A percentile compares a stretch with the other conserved stretches of the same genome.
phyloP scores from a whole-genome alignment of 2,329 filamentous ascomycete genomes.

The Neofusicoccum cordaticola region DNA sequence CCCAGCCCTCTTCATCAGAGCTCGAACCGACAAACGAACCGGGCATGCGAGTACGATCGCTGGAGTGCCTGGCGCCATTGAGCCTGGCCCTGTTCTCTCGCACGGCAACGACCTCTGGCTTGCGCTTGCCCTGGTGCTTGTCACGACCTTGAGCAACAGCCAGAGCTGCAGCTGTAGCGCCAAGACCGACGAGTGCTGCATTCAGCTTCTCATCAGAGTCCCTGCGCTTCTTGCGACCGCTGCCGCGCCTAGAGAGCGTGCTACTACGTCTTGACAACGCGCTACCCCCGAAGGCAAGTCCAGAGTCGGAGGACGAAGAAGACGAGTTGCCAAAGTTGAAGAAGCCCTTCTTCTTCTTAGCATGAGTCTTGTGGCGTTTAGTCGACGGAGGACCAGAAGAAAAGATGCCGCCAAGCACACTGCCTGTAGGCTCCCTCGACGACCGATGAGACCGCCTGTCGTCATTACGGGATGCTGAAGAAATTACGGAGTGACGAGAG shows the following conservation, averaged over 20 bases:
- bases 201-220: conserved; percentile 47
- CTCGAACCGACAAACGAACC: conserved; percentile 22
- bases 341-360: conserved; percentile 46
- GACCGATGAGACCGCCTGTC: conserved; percentile 25
- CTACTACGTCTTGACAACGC: conserved; percentile 13
- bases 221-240: conserved; percentile 30
- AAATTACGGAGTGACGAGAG: conserved; percentile 5
- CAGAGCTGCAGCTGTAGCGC: conserved; percentile 49
- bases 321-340: conserved; percentile 50
- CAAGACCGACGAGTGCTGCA: conserved; percentile 45
- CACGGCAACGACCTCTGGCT: conserved; percentile 34
- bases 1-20: conserved; percentile 51
- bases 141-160: conserved; percentile 40
- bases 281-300: conserved; percentile 46
- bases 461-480: not conserved
- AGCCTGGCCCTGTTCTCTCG: conserved; percentile 29
- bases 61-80: conserved; percentile 16
- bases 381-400: conserved; percentile 47
- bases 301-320: conserved; percentile 45
- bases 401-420: conserved; percentile 54
- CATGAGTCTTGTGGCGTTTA: conserved; percentile 29
- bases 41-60: conserved; percentile 24
- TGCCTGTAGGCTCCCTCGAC: conserved; percentile 20
- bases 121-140: conserved; percentile 24
- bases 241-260: conserved; percentile 26